Conservation (phyloP, 1,284 basidiomycete genomes). For the Ceratobasidium sp. region DNA sequence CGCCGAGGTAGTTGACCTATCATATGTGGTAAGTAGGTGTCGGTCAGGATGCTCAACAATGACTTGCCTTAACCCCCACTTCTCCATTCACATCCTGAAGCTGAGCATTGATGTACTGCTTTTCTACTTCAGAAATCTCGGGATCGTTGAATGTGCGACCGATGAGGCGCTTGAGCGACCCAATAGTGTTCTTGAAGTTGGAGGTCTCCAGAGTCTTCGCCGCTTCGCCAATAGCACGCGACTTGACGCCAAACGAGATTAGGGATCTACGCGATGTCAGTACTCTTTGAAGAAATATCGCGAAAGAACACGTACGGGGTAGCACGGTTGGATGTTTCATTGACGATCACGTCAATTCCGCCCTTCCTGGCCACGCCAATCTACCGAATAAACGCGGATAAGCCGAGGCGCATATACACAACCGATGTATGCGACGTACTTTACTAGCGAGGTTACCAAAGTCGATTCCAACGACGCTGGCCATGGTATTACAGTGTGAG, state of each 20-base stretch:
- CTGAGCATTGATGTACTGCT: constrained; percentile 85
- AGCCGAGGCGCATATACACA: constrained; percentile 40
- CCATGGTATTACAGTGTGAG: constrained; percentile 33
- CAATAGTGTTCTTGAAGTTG: constrained; percentile 95
- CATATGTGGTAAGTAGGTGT: constrained; percentile 5
- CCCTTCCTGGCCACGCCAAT: constrained; percentile 92
- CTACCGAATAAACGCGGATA: constrained; percentile 51
- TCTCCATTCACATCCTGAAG: constrained; percentile 82
- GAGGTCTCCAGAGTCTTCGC: constrained; percentile 98
- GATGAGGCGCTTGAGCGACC: constrained; percentile 85
- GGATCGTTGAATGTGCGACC: constrained; percentile 78
- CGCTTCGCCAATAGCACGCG: constrained; percentile 87
- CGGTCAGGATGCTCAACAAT: neutral
- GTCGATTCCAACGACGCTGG: constrained; percentile 85
- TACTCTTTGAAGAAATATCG: neutral
- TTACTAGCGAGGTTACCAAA: constrained; percentile 88
- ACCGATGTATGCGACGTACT: constrained; percentile 52
- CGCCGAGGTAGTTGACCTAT: constrained; percentile 87
- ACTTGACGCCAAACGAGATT: constrained; percentile 87
- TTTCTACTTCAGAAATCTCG: constrained; percentile 81
- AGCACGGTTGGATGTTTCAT: constrained; percentile 93
- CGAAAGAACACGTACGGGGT: constrained; percentile 72
- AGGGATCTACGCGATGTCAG: constrained; percentile 67
- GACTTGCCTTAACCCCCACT: constrained; percentile 81
- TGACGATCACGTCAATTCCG: constrained; percentile 93